A percentile compares a stretch with the other conserved stretches of the same genome.
Evolutionary conservation across 306 rosid genomes (phyloP).

Genomic region (Hippophae gyantsensis): DNA sequence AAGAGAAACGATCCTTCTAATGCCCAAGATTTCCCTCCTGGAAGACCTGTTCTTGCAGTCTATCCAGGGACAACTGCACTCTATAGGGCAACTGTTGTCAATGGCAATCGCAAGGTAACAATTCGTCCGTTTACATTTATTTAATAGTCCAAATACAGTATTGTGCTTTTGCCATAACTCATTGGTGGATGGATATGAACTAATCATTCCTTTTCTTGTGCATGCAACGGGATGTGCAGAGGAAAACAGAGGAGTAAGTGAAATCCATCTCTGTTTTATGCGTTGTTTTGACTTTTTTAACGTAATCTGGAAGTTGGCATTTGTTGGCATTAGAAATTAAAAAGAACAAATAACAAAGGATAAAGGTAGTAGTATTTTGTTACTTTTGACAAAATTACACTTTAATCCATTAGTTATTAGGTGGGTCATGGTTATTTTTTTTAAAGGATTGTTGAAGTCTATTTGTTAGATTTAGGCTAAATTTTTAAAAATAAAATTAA

Average conservation of each 20-base stretch:
- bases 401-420: no score
- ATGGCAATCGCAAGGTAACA: constrained; percentile 75
- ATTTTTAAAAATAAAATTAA: no score
- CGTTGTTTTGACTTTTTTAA: no score
- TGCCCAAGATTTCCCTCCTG: constrained; percentile 60
- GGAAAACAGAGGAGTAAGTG: constrained; percentile 96
- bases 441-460: no score
- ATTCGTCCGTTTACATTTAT: constrained; percentile 15
- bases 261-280: constrained; percentile 1
- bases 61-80: constrained; percentile 99
- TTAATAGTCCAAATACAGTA: background rate
- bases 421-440: no score
- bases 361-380: no score
- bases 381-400: no score
- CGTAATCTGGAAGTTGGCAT: no score
- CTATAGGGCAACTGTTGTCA: constrained; percentile 94
- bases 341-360: no score
- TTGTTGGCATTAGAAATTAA: no score
- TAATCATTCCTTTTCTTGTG: constrained; percentile 29
- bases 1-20: constrained; percentile 73
- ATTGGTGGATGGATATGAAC: constrained; percentile 6
- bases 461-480: no score
- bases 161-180: background rate
- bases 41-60: constrained; percentile 88
- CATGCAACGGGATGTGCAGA: constrained; percentile 50